Evolutionary conservation across 1,139 yeast genomes (phyloP).

Genomic region (Diutina ranongensis): DNA sequence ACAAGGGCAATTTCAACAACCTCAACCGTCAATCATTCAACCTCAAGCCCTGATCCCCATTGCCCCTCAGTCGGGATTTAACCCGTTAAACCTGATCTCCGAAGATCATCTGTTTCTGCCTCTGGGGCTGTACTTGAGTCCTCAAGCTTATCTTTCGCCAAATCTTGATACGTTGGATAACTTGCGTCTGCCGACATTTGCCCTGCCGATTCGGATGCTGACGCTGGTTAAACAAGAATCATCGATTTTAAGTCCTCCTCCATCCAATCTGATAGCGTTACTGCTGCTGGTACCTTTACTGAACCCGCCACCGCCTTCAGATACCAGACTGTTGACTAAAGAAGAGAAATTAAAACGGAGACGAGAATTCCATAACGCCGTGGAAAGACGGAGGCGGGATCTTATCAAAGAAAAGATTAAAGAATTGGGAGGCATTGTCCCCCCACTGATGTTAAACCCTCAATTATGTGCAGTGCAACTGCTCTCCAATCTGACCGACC

Average conservation of each 20-base stretch:
- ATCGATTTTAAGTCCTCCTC: not conserved
- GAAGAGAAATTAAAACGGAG: constrained; percentile 62
- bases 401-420: constrained; percentile 66
- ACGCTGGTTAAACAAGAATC: not conserved
- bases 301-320: not conserved
- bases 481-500: constrained; percentile 27
- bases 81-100: constrained; percentile 1
- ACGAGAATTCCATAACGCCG: constrained; percentile 73
- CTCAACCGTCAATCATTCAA: not conserved
- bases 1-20: too few relatives aligned
- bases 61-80: not conserved
- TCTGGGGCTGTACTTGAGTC: not conserved
- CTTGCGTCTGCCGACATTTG: constrained; percentile 5
- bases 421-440: constrained; percentile 59
- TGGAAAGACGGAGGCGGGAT: constrained; percentile 69
- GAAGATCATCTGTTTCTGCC: constrained; percentile 5
- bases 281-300: constrained; percentile 14
- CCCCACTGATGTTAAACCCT: constrained; percentile 53
- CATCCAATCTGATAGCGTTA: not conserved
- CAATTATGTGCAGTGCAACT: constrained; percentile 36
- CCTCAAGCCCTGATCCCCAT: not conserved
- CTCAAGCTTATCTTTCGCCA: constrained; percentile 1
- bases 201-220: constrained; percentile 5
- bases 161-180: not conserved
- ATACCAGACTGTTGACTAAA: constrained; percentile 38